Evolutionary conservation across 352 stramenopile genomes (phyloP).

Genomic region (Peronospora farinosa): DNA sequence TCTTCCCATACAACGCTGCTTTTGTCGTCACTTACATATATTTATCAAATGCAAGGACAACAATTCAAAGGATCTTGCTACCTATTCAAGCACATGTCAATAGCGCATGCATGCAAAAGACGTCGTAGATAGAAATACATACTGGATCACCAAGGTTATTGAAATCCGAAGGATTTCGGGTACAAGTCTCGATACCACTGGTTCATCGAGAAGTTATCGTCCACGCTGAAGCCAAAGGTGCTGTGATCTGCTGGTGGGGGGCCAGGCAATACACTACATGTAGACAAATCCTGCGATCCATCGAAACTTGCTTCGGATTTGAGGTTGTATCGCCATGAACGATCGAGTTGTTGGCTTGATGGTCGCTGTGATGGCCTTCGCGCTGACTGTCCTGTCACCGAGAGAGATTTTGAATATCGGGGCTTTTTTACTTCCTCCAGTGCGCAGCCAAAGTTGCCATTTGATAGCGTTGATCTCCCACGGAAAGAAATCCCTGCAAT

Average conservation of each 20-base stretch:
- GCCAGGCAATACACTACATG: conserved; percentile 8
- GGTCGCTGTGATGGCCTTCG: conserved; percentile 8
- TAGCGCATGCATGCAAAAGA: background rate
- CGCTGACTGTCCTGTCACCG: background rate
- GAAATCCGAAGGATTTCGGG: conserved; percentile 12
- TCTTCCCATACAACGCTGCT: no score
- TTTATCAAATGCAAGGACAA: background rate
- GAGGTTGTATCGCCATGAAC: conserved; percentile 3
- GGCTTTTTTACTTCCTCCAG: conserved; percentile 8
- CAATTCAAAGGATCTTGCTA: background rate
- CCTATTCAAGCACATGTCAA: no score
- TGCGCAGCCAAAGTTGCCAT: background rate
- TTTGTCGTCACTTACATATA: no score
- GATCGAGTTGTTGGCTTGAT: conserved; percentile 8
- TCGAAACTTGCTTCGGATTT: conserved; percentile 3
- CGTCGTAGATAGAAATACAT: background rate
- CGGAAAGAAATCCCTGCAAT: background rate
- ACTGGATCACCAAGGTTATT: background rate
- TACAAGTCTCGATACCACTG: conserved; percentile 32
- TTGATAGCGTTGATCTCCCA: conserved; percentile 2
- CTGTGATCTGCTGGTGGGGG: background rate
- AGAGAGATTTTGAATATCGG: conserved; percentile 1
- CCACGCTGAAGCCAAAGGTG: conserved; percentile 24
- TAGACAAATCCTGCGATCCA: background rate
- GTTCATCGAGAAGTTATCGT: conserved; percentile 30